These are phyloP conservation scores for Aaosphaeria pasadenensis DNA, from an alignment of 2,329 filamentous ascomycete genomes.

Conservation along the genomic window DNA sequence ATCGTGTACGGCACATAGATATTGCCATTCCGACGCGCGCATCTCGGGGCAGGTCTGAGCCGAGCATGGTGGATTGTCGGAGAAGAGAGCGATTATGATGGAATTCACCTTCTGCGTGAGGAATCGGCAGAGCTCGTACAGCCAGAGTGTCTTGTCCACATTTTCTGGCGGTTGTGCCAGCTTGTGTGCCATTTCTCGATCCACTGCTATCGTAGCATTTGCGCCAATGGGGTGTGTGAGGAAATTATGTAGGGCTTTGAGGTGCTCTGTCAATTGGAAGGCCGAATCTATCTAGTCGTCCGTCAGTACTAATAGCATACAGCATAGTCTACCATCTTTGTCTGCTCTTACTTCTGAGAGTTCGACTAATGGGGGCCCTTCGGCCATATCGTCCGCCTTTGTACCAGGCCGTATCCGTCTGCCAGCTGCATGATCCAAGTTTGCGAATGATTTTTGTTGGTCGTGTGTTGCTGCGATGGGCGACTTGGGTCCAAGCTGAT, in stretches of 20 bases:
- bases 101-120: slow-evolving; percentile 92
- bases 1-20: slow-evolving; percentile 95
- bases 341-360: slow-evolving; percentile 68
- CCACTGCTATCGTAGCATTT: slow-evolving; percentile 67
- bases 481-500: slow-evolving; percentile 80
- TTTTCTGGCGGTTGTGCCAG: slow-evolving; percentile 78
- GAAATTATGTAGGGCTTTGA: slow-evolving; percentile 85
- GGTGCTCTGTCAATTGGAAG: slow-evolving; percentile 95
- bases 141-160: slow-evolving; percentile 86
- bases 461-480: slow-evolving; percentile 62
- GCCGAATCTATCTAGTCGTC: slow-evolving; percentile 79
- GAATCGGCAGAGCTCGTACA: slow-evolving; percentile 96
- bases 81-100: slow-evolving; percentile 88
- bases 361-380: slow-evolving; percentile 83
- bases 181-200: slow-evolving; percentile 68
- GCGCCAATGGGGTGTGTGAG: slow-evolving; percentile 62
- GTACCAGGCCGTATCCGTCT: slow-evolving; percentile 90
- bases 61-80: slow-evolving; percentile 86
- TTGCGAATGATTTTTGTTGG: slow-evolving; percentile 52
- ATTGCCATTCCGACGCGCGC: slow-evolving; percentile 99
- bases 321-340: neutral
- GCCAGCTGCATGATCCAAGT: slow-evolving; percentile 70
- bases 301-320: neutral
- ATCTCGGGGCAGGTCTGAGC: slow-evolving; percentile 91
- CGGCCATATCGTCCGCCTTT: slow-evolving; percentile 86